phyloP scores from a whole-genome alignment of 176 grass and related monocot genomes.

The Oryza meridionalis region DNA sequence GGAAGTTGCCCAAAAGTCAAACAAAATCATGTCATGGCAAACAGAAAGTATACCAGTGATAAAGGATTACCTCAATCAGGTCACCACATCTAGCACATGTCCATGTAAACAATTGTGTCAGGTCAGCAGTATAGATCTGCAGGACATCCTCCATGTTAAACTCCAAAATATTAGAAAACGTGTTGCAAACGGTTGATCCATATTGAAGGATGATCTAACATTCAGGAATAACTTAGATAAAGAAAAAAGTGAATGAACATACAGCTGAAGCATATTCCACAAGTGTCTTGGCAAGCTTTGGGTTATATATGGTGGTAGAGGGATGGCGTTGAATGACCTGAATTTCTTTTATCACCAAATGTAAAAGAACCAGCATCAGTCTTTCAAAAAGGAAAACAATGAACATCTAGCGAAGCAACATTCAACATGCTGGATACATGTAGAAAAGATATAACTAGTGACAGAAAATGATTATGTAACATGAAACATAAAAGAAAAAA shows the following conservation, averaged over 20 bases:
- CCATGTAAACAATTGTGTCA: constrained; percentile 88
- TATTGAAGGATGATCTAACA: background rate
- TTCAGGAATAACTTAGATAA: background rate
- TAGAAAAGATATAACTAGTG: background rate
- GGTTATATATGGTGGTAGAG: constrained; percentile 65
- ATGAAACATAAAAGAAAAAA: background rate
- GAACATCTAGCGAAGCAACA: background rate
- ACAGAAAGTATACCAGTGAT: background rate
- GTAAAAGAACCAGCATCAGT: background rate
- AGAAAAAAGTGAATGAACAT: constrained; percentile 42
- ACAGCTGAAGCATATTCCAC: constrained; percentile 95
- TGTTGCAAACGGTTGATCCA: background rate
- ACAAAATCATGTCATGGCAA: constrained; percentile 34
- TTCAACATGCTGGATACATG: constrained; percentile 1
- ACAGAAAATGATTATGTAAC: background rate
- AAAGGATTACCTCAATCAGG: constrained; percentile 65
- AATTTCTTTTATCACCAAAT: constrained; percentile 49
- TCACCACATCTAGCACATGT: constrained; percentile 83
- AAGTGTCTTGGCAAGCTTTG: constrained; percentile 75
- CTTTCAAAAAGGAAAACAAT: constrained; percentile 1
- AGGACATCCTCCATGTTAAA: constrained; percentile 24
- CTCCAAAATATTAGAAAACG: background rate
- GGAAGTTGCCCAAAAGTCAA: background rate
- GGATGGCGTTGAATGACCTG: background rate
- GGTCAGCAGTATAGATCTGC: constrained; percentile 94